Base-by-base conservation (phyloP, 192 early-diverging fungal genomes). In the Backusella australiensis region DNA sequence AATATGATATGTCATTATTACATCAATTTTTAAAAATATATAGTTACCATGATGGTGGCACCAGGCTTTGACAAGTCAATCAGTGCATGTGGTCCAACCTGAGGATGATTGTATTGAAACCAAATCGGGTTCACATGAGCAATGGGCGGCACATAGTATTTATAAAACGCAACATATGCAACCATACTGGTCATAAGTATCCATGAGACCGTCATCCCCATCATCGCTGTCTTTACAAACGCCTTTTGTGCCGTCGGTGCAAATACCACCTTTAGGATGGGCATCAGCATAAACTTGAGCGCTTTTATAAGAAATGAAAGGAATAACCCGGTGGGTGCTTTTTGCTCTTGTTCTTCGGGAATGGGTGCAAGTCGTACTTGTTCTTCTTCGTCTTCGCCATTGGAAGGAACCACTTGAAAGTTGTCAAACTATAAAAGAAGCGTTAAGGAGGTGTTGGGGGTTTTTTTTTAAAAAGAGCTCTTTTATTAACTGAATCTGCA, bases 61-160 rank as follows among this genome's bases (percentile, higher is more conserved):
- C 53, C 53, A 56, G 53, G n/a, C 53, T 56, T 56, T 26, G 56
- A 49, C 19, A 71, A 29, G 23, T 71, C 70, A 32, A 71, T 29
- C 15, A 32, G 19, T 2, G 70, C 70, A 32, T 44, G 26, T 44
- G 70, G 70, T 6, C 70, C 26, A 5, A 63, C 6, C 11, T 39
- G 38, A 11, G 38, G 38, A 39, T 39, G 38, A 29, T 1, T 35
- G 67, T 72, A 77, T 23, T 77, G 72, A 29, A 78, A 72, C 52
- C 73, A 78, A 35, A 78, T 56, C 14, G 77, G 77, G 36, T 71
- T 44, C 23, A 69, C n/a, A 39, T 78, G 77, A 14, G 67, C 67
- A 46, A 73, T 70, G 23, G 73, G 72, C 12, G 77, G 77, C 0
- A 78, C 67, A 56, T 78, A 72, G 2, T 67, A 23, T 23, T 59